Conservation (phyloP, 805 yeast species). For the Spathaspora hagerdaliae region DNA sequence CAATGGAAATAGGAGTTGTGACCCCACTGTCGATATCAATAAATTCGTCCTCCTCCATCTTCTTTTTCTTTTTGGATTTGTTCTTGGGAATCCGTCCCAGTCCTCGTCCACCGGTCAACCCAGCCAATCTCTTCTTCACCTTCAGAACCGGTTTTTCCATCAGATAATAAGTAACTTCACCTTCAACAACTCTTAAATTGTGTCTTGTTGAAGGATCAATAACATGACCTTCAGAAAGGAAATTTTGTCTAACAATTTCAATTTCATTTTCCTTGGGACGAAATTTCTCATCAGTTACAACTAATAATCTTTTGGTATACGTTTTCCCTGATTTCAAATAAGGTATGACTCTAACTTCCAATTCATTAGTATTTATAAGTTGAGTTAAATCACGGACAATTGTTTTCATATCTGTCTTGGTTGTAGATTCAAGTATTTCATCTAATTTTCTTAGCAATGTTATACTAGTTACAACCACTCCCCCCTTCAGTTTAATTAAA, state of each 20-base stretch:
- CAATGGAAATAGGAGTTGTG: neutral
- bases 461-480: conserved; percentile 33
- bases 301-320: conserved; percentile 27
- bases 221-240: conserved; percentile 21
- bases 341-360: conserved; percentile 20
- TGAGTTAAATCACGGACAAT: conserved; percentile 33
- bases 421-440: conserved; percentile 19
- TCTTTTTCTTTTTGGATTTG: neutral
- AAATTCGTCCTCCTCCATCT: neutral
- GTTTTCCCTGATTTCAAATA: conserved; percentile 24
- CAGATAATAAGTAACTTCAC: conserved; percentile 21
- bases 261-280: conserved; percentile 27
- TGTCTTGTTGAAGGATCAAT: conserved; percentile 8
- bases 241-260: conserved; percentile 20
- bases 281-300: conserved; percentile 21
- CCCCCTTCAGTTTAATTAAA: conserved; percentile 32
- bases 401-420: conserved; percentile 36
- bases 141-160: conserved; percentile 4
- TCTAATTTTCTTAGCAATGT: conserved; percentile 30
- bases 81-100: neutral
- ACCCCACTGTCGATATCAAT: neutral
- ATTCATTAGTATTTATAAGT: conserved; percentile 17
- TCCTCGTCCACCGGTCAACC: conserved; percentile 7
- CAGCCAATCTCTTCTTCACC: conserved; percentile 19
- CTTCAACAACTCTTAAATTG: conserved; percentile 21